Evolutionary conservation across 192 early-diverging fungal genomes (phyloP).

Genomic region (Mortierella antarctica): DNA sequence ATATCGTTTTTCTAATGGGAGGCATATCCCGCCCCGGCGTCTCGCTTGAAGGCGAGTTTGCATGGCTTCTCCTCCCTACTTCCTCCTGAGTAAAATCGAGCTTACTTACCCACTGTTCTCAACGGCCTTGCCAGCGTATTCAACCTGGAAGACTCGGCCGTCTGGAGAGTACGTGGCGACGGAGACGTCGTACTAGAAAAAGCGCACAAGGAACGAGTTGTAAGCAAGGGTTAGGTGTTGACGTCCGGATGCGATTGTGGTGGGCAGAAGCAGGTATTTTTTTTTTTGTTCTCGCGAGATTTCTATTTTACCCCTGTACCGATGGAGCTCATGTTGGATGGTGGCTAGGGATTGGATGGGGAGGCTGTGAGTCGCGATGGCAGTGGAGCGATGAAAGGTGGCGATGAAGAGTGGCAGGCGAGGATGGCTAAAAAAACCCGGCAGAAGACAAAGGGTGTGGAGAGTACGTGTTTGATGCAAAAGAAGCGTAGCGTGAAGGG

Average conservation of each 20-base stretch:
- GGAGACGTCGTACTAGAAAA: slow-evolving; percentile 92
- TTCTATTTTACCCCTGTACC: slow-evolving; percentile 81
- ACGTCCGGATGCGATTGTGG: not conserved
- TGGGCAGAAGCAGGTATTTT: not conserved
- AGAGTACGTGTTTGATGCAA: too few relatives aligned
- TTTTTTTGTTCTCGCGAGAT: not conserved
- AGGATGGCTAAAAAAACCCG: not conserved
- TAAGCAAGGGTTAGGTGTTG: not conserved
- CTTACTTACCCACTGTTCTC: slow-evolving; percentile 93
- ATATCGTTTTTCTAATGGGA: too few relatives aligned
- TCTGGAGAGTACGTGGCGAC: slow-evolving; percentile 99
- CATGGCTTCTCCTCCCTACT: too few relatives aligned
- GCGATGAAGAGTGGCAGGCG: not conserved
- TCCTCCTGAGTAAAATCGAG: too few relatives aligned
- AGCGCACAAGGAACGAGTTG: slow-evolving; percentile 3
- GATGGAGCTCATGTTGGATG: slow-evolving; percentile 82
- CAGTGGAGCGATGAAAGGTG: not conserved
- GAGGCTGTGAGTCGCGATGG: not conserved
- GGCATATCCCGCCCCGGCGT: too few relatives aligned
- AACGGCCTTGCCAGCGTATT: slow-evolving; percentile 98
- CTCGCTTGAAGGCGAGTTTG: too few relatives aligned
- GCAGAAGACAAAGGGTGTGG: not conserved
- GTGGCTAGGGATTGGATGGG: not conserved
- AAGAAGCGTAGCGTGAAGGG: too few relatives aligned
- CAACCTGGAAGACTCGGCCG: slow-evolving; percentile 98